Conservation (phyloP, 768 basidiomycete species). For the Hemileccinum impolitum region DNA sequence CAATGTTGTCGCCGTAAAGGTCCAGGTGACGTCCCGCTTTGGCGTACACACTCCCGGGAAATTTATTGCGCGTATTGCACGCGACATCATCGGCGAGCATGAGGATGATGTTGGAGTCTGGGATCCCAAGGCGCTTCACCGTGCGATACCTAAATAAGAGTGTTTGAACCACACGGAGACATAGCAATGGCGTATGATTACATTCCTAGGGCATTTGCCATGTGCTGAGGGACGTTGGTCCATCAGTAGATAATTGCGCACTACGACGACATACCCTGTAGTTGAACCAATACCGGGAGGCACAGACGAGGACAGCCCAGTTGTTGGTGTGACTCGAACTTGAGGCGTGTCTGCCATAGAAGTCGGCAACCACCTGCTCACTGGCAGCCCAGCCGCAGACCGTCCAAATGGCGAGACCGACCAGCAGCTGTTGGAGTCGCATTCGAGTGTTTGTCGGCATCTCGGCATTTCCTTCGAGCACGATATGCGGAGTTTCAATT, state of each 20-base stretch:
- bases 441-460: slow-evolving; percentile 26
- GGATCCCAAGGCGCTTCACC: slow-evolving; percentile 95
- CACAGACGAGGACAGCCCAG: slow-evolving; percentile 96
- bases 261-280: slow-evolving; percentile 66
- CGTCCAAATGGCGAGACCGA: slow-evolving; percentile 36
- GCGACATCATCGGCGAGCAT: slow-evolving; percentile 98
- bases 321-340: slow-evolving; percentile 80
- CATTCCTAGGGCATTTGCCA: slow-evolving; percentile 98
- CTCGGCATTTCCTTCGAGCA: slow-evolving; percentile 12
- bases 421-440: slow-evolving; percentile 28
- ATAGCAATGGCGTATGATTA: slow-evolving; percentile 32
- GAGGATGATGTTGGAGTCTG: slow-evolving; percentile 97
- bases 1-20: slow-evolving; percentile 93
- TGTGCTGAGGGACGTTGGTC: slow-evolving; percentile 60
- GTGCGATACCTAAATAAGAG: slow-evolving; percentile 79
- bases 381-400: slow-evolving; percentile 29
- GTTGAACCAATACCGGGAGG: slow-evolving; percentile 98
- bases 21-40: slow-evolving; percentile 79
- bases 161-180: slow-evolving; percentile 1
- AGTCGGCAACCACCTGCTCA: slow-evolving; percentile 40
- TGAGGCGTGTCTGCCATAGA: slow-evolving; percentile 42
- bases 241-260: not conserved
- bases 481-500: slow-evolving; percentile 25
- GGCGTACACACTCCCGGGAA: slow-evolving; percentile 91
- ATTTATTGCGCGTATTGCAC: slow-evolving; percentile 89